phyloP scores from a whole-genome alignment of 345 rosid species.

The Aurinia saxatilis region DNA sequence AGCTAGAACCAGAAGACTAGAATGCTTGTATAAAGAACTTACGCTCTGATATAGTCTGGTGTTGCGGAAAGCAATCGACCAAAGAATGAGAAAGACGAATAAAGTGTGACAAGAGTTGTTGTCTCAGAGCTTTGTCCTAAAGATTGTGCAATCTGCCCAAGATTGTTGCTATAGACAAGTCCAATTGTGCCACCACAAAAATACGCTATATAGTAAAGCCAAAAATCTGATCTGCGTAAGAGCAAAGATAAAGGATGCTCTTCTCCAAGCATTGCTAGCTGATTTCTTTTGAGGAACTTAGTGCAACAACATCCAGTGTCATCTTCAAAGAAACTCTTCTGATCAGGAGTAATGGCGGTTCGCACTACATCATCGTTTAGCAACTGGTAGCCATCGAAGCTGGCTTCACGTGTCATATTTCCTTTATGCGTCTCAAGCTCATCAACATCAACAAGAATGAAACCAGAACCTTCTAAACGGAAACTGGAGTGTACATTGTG shows the following conservation, averaged over 20 bases:
- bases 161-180: constrained; percentile 85
- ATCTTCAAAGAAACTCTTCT: constrained; percentile 26
- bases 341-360: constrained; percentile 1
- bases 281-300: constrained; percentile 44
- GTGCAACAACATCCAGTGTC: constrained; percentile 38
- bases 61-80: constrained; percentile 89
- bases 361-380: constrained; percentile 20
- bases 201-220: constrained; percentile 81
- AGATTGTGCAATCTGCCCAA: constrained; percentile 91
- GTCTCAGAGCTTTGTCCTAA: constrained; percentile 54
- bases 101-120: constrained; percentile 65
- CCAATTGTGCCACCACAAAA: constrained; percentile 95
- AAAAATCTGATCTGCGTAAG: constrained; percentile 66
- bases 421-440: constrained; percentile 86
- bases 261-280: constrained; percentile 62
- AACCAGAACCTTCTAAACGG: constrained; percentile 46
- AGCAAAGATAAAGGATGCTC: constrained; percentile 59
- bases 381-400: constrained; percentile 30
- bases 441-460: constrained; percentile 68
- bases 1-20: not conserved
- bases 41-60: constrained; percentile 83
- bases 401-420: constrained; percentile 38
- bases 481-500: constrained; percentile 58
- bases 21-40: constrained; percentile 26
- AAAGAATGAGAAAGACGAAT: constrained; percentile 88